A percentile compares a stretch with the other conserved stretches of the same genome.
Evolutionary conservation across 228 moss, liverwort and hornwort genomes (phyloP).

Genomic region (Sphagnum fallax): DNA sequence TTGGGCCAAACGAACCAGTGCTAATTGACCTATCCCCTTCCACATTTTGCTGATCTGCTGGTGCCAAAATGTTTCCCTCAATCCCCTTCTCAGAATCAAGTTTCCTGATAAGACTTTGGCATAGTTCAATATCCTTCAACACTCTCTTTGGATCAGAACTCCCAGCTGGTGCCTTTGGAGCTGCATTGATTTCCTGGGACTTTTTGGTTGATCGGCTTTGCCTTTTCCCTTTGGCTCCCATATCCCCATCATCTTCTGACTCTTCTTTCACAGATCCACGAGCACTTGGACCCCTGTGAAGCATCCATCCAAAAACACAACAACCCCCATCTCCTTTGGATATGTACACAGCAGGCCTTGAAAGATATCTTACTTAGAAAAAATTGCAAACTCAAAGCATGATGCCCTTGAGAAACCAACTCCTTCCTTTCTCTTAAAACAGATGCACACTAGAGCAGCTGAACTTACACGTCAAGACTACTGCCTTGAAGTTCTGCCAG

Average conservation of each 20-base stretch:
- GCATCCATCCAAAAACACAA: too few species aligned
- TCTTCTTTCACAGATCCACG: slow-evolving; percentile 58
- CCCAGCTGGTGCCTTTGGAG: slow-evolving; percentile 80
- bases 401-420: too few species aligned
- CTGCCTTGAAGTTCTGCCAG: slow-evolving; percentile 85
- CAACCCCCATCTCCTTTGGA: too few species aligned
- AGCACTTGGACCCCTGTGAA: slow-evolving; percentile 80
- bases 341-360: too few species aligned
- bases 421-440: too few species aligned
- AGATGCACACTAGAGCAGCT: too few species aligned
- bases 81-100: slow-evolving; percentile 95
- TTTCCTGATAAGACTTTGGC: slow-evolving; percentile 73
- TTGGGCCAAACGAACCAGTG: slow-evolving; percentile 73
- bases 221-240: slow-evolving; percentile 68
- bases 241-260: slow-evolving; percentile 75
- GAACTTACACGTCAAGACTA: slow-evolving; percentile 82
- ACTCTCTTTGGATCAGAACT: slow-evolving; percentile 77
- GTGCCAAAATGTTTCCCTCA: slow-evolving; percentile 65
- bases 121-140: slow-evolving; percentile 74
- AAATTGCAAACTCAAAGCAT: too few species aligned
- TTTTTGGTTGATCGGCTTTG: slow-evolving; percentile 49
- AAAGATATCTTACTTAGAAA: too few species aligned
- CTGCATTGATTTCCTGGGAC: slow-evolving; percentile 89
- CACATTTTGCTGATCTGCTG: slow-evolving; percentile 53
- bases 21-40: slow-evolving; percentile 70